These are phyloP conservation scores for Myxozyma nipponensis DNA, from an alignment of 805 yeast species.

Conservation along the genomic window DNA sequence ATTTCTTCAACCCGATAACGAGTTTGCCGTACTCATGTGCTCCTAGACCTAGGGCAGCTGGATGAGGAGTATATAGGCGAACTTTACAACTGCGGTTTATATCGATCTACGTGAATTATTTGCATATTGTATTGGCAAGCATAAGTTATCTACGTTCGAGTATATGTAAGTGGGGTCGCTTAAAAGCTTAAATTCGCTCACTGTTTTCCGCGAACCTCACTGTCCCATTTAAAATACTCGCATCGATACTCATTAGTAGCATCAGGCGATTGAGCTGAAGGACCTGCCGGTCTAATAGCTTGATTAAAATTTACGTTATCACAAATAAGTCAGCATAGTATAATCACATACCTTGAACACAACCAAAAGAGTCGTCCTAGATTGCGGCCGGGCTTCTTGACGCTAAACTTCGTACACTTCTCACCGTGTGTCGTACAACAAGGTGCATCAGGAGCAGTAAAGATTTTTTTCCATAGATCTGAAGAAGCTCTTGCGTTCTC, in stretches of 20 bases:
- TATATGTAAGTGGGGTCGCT: no score
- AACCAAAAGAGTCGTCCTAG: slow-evolving; percentile 42
- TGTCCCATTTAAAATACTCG: slow-evolving; percentile 38
- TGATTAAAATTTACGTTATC: no score
- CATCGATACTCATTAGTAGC: slow-evolving; percentile 31
- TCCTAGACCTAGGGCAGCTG: no score
- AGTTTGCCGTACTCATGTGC: no score
- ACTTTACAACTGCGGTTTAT: no score
- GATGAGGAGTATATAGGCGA: no score
- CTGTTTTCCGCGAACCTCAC: slow-evolving; percentile 6
- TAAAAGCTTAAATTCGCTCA: no score
- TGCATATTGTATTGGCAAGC: no score
- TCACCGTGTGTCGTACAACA: slow-evolving; percentile 35
- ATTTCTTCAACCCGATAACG: no score
- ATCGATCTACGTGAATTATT: no score
- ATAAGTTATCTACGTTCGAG: no score
- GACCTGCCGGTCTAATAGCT: slow-evolving; percentile 27
- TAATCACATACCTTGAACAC: slow-evolving; percentile 34
- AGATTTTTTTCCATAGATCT: slow-evolving; percentile 19
- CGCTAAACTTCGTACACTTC: slow-evolving; percentile 34
- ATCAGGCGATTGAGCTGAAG: slow-evolving; percentile 15
- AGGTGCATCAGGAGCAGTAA: slow-evolving; percentile 32
- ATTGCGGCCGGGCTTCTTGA: slow-evolving; percentile 38
- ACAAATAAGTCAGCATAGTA: neutral
- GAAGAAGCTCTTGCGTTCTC: neutral